A percentile compares a stretch with the other conserved stretches of the same genome.
These are phyloP conservation scores for Camellia lanceoleosa DNA, from an alignment of 148 eudicot genomes.

Conservation along the genomic window DNA sequence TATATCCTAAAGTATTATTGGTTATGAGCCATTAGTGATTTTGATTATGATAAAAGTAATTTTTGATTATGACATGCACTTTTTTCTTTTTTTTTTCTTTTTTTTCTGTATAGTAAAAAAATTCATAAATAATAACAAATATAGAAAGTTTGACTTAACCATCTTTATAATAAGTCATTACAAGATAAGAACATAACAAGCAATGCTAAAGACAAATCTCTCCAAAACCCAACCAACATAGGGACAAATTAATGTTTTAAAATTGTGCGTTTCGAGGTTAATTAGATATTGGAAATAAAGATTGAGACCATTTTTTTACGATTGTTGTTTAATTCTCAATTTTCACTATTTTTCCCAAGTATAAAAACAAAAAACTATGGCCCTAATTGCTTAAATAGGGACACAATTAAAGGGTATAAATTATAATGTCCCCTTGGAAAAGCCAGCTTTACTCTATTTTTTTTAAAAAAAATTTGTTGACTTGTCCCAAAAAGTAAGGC, in stretches of 20 bases:
- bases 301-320: not conserved
- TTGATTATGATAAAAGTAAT: too few species aligned
- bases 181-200: too few species aligned
- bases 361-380: not conserved
- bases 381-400: not conserved
- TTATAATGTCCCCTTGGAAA: constrained; percentile 7
- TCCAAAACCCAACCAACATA: not conserved
- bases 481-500: constrained; percentile 9
- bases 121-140: too few species aligned
- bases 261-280: not conserved
- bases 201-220: not conserved
- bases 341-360: too few species aligned
- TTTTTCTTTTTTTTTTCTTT: too few species aligned
- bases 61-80: too few species aligned
- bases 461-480: not conserved
- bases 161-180: too few species aligned
- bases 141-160: too few species aligned
- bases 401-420: not conserved
- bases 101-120: too few species aligned
- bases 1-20: too few species aligned
- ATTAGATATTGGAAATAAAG: not conserved
- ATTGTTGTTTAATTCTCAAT: not conserved
- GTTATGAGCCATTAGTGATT: too few species aligned
- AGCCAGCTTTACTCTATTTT: constrained; percentile 10
- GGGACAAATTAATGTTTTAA: not conserved